phyloP scores from a whole-genome alignment of 148 eudicot genomes.

The Rhododendron molle region DNA sequence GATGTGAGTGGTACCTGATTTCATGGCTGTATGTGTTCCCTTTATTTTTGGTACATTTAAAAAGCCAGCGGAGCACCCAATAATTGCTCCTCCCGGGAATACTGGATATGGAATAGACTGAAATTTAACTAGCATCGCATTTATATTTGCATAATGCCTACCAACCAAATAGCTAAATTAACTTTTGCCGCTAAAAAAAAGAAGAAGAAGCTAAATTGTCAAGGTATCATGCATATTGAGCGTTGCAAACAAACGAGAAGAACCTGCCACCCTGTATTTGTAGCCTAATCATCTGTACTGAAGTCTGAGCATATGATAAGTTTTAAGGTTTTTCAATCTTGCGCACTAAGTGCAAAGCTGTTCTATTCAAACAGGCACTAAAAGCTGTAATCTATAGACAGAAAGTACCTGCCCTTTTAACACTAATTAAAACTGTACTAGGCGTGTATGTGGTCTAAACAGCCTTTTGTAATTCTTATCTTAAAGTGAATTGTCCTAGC shows the following conservation, averaged over 20 bases:
- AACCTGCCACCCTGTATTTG: background rate
- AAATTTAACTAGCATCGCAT: slow-evolving; percentile 62
- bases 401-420: background rate
- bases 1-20: slow-evolving; percentile 57
- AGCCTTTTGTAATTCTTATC: background rate
- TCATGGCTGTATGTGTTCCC: slow-evolving; percentile 98
- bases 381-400: background rate
- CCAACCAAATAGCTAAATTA: background rate
- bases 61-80: slow-evolving; percentile 99
- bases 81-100: slow-evolving; percentile 96
- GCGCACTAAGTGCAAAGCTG: background rate
- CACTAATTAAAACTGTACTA: background rate
- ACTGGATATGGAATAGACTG: slow-evolving; percentile 99
- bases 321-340: background rate
- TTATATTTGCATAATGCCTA: slow-evolving; percentile 20
- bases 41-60: slow-evolving; percentile 94
- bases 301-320: too few relatives aligned
- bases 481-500: background rate
- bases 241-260: background rate
- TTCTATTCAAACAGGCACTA: background rate
- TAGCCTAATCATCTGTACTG: background rate
- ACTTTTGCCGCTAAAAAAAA: too few relatives aligned
- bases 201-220: background rate
- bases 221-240: slow-evolving; percentile 2
- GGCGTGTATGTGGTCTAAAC: background rate